Base-by-base conservation (phyloP, 495 filamentous ascomycete species). In the Penicillium angulare region DNA sequence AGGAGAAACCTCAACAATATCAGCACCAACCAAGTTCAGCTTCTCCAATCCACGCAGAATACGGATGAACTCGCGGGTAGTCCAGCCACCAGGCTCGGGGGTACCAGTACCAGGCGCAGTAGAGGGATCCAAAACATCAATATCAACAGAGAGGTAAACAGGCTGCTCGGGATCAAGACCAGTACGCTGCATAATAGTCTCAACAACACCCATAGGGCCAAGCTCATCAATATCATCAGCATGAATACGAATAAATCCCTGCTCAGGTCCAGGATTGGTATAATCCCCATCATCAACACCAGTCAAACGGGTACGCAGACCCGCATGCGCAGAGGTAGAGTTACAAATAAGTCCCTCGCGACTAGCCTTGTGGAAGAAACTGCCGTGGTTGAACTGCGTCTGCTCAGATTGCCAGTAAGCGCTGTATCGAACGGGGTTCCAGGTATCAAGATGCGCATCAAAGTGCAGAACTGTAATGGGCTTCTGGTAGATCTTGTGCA, bases 1-100 rank as follows among this genome's bases (percentile, higher is more conserved):
- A 1, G 89, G 89, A 38, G 86, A 85, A 12, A 95, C 89, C 78
- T 95, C 89, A 18, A 95, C 89, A 53, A 92, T 84, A 68, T 89
- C 86, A 3, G 83, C 86, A 0, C 86, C 86, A 16, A 90, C 84
- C 1, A 89, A 59, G 62, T 89, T 88, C 62, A 90, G 53, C 29
- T 75, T 77, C 72, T 88, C 85, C 7, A 89, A 65, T 0, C 86
- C 87, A 20, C 86, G 73, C 65, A 89, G 60, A 42, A 89, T 86
- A 3, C 82, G 70, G 39, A 87, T 87, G 52, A 89, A 71, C 66
- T 89, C 86, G 18, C 86, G 69, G 23, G 79, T 87, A 10, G 86
- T 88, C 86, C 86, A 89, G 12, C 86, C 86, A 46, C 86, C 86
- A 1, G 85, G 78, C 67, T 89, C 86, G 1, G 87, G 87, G 0